Evolutionary conservation across 768 basidiomycete species (phyloP).

Genomic region (Russula olivacea): DNA sequence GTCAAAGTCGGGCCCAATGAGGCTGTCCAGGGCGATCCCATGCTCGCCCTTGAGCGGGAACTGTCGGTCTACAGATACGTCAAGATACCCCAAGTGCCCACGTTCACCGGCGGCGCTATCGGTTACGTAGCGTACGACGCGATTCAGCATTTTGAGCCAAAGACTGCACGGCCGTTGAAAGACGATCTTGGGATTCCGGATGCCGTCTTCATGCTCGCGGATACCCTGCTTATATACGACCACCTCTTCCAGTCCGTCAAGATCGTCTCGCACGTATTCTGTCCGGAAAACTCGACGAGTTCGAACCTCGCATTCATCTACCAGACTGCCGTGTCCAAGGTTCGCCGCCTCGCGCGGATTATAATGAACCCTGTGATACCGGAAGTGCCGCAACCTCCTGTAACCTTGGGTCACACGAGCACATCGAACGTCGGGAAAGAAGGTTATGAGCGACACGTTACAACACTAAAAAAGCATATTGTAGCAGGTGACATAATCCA

Average conservation of each 20-base stretch:
- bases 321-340: conserved; percentile 77
- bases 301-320: conserved; percentile 80
- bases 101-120: conserved; percentile 96
- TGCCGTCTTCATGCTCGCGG: conserved; percentile 93
- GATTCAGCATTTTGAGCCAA: conserved; percentile 94
- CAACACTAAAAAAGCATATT: conserved; percentile 88
- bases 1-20: conserved; percentile 83
- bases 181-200: conserved; percentile 89
- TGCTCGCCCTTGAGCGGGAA: conserved; percentile 77
- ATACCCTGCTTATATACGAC: conserved; percentile 94
- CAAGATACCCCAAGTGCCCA: conserved; percentile 85
- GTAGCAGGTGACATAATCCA: conserved; percentile 97
- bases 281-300: conserved; percentile 60
- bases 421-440: conserved; percentile 89
- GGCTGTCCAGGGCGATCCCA: conserved; percentile 82
- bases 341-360: conserved; percentile 70
- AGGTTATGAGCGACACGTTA: conserved; percentile 90
- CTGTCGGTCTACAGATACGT: conserved; percentile 83
- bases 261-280: conserved; percentile 93
- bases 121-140: conserved; percentile 98
- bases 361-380: conserved; percentile 49
- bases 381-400: conserved; percentile 63
- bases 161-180: conserved; percentile 67
- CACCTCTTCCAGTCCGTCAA: conserved; percentile 94
- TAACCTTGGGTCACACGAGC: conserved; percentile 57